Conservation (phyloP, 2,329 filamentous ascomycete species). For the Fonsecaea pedrosoi region DNA sequence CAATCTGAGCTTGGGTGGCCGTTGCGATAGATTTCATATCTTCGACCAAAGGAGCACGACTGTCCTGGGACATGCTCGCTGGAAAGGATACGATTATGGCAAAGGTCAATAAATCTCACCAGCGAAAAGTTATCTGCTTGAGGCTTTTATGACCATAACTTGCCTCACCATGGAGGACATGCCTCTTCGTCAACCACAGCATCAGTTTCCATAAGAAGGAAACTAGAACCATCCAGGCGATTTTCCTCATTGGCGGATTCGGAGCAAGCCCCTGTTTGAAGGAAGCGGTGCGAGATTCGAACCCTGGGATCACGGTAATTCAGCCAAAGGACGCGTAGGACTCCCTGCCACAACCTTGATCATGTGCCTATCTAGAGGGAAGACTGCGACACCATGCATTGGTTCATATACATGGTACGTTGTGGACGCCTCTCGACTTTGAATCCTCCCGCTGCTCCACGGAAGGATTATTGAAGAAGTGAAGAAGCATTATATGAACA, state of each 20-base stretch:
- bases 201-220: background rate
- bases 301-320: background rate
- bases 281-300: background rate
- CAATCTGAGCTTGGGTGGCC: background rate
- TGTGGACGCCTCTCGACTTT: background rate
- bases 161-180: background rate
- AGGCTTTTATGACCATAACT: background rate
- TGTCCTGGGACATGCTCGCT: background rate
- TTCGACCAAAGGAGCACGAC: background rate
- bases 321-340: conserved; percentile 8
- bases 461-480: background rate
- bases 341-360: background rate
- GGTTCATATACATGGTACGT: background rate
- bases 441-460: background rate
- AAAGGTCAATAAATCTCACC: background rate
- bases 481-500: background rate
- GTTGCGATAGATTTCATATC: background rate
- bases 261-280: background rate
- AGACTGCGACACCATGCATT: background rate
- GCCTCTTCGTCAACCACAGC: background rate
- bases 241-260: conserved; percentile 3
- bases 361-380: background rate
- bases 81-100: background rate
- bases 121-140: background rate
- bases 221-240: background rate